Conservation (phyloP, 208 protist genomes). For the Entamoeba histolytica region DNA sequence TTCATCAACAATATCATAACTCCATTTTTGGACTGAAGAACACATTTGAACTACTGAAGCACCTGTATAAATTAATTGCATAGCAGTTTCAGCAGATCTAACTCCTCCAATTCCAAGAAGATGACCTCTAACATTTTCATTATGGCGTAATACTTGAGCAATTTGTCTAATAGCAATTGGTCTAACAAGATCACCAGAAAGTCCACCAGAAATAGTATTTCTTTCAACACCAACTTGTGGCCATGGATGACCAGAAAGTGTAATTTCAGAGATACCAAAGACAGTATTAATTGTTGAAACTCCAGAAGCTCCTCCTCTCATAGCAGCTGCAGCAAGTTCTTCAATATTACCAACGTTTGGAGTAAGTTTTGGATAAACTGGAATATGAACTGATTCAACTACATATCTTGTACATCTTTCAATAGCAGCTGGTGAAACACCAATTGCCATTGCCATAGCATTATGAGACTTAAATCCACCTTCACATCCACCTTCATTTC, state of each 20-base stretch:
- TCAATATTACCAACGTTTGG: slow-evolving; percentile 57
- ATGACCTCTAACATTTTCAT: slow-evolving; percentile 29
- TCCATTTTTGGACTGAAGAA: slow-evolving; percentile 21
- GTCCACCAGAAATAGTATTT: slow-evolving; percentile 55
- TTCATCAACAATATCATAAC: slow-evolving; percentile 28
- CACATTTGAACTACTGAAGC: slow-evolving; percentile 45
- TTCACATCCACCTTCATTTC: neutral
- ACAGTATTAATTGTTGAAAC: slow-evolving; percentile 66
- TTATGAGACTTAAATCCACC: neutral
- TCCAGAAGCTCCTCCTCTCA: slow-evolving; percentile 51
- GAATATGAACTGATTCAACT: slow-evolving; percentile 33
- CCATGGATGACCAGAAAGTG: slow-evolving; percentile 37
- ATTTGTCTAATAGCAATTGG: slow-evolving; percentile 47
- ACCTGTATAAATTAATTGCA: slow-evolving; percentile 57
- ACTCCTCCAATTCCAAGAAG: slow-evolving; percentile 49
- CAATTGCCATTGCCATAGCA: slow-evolving; percentile 17
- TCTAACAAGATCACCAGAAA: slow-evolving; percentile 53
- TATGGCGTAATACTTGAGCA: slow-evolving; percentile 31
- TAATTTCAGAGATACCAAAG: slow-evolving; percentile 44
- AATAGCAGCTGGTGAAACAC: slow-evolving; percentile 37
- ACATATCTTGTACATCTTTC: slow-evolving; percentile 53
- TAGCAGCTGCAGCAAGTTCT: slow-evolving; percentile 50
- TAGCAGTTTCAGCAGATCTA: slow-evolving; percentile 40
- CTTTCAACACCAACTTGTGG: slow-evolving; percentile 34
- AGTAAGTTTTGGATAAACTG: slow-evolving; percentile 65